A percentile compares a stretch with the other conserved stretches of the same genome.
Conservation (phyloP, 768 basidiomycete genomes). For the Auriscalpium vulgare region DNA sequence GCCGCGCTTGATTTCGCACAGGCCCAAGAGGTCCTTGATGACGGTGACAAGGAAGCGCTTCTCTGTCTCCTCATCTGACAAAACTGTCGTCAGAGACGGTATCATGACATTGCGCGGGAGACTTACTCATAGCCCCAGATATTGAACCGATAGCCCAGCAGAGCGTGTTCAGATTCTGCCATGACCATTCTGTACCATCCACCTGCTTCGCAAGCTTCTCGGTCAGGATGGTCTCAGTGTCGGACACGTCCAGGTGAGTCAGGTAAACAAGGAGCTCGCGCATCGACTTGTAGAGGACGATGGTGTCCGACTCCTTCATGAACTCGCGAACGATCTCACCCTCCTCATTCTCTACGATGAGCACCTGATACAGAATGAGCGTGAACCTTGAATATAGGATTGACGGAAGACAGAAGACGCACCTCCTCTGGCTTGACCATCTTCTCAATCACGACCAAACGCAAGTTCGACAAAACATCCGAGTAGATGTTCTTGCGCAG, state of each 20-base stretch:
- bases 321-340: constrained; percentile 99
- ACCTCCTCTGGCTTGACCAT: constrained; percentile 99
- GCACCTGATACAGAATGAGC: constrained; percentile 48
- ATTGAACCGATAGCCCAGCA: constrained; percentile 99
- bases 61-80: constrained; percentile 92
- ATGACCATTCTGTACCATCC: constrained; percentile 97
- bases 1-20: constrained; percentile 97
- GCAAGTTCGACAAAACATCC: constrained; percentile 88
- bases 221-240: constrained; percentile 95
- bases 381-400: constrained; percentile 1
- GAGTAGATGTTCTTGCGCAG: constrained; percentile 92
- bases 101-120: background rate
- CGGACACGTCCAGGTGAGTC: constrained; percentile 91
- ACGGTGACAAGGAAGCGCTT: constrained; percentile 98
- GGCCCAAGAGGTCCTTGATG: constrained; percentile 95
- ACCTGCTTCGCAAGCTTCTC: constrained; percentile 98
- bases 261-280: constrained; percentile 95
- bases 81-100: background rate
- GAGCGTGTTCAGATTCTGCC: constrained; percentile 97
- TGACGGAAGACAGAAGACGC: constrained; percentile 13
- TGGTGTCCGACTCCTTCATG: constrained; percentile 98
- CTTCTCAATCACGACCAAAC: constrained; percentile 93
- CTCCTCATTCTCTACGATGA: constrained; percentile 98
- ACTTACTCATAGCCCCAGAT: constrained; percentile 96
- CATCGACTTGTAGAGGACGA: constrained; percentile 98